Evolutionary conservation across 331 rosid species (phyloP), one percentile per base, ranked within the genome.

Genomic region (Spiraea crenata): DNA sequence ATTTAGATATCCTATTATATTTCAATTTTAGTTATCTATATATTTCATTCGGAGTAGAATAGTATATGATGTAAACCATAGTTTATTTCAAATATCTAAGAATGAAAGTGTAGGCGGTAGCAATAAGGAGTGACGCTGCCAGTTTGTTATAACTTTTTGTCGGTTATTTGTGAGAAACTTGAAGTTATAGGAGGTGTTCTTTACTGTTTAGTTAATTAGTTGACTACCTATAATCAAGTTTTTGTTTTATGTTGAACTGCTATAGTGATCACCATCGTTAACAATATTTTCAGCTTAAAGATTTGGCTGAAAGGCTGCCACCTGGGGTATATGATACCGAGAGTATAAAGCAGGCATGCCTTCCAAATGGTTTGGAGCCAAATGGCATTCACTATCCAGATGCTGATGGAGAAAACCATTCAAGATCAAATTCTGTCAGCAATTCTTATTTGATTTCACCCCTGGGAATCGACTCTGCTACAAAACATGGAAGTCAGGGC

Each of bases 291-390:
- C 91, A 95, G 97, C 87, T 95, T 65, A 95, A 91, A 87, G 97
- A 86, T 82, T 69, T 95, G 71, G 97, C 96, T 11, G 95, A 89
- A 91, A 89, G 88, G 79, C 82, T 91, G 62, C 97, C 99, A 50
- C 91, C 95, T 68, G 97, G 92, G 66, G 91, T 75, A 38, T 85
- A 86, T 71, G 96, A 83, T 71, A 52, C 85, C 1, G 91, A 86
- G 81, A 89, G 80, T 82, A 80, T 85, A 73, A 86, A 82, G 77
- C 70, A 83, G 39, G 77, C 82, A 58, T 82, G 76, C 82, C 83
- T 81, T 37, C 87, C 91, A 58, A 91, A 87, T 78, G 91, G 96
- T 70, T 61, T 82, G 63, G 91, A 86, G 77, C 71, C 84, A 69
- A 91, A 91, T 77, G 91, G 93, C 20, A 55, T 65, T 51, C 89